Conservation (phyloP, 805 yeast species). For the Pichia nanzhaoensis region DNA sequence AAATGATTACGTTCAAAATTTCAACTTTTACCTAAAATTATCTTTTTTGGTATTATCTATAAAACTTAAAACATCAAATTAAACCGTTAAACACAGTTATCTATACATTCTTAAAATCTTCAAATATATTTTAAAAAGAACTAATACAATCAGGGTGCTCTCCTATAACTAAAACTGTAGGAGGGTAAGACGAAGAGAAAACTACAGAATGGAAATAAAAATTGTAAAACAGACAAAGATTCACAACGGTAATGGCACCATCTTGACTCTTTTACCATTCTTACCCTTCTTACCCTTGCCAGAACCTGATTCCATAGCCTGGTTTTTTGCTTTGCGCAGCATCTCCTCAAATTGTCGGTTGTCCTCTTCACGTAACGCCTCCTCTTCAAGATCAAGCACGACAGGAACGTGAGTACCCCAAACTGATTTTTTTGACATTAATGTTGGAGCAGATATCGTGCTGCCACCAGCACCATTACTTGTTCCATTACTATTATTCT, state of each 20-base stretch:
- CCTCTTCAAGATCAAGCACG: slow-evolving; percentile 30
- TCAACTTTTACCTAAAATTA: too few species aligned
- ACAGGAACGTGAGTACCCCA: slow-evolving; percentile 69
- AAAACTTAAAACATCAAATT: too few species aligned
- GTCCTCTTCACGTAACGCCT: slow-evolving; percentile 39
- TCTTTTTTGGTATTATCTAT: too few species aligned
- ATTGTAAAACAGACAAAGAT: background rate
- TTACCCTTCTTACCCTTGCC: slow-evolving; percentile 34
- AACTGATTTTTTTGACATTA: slow-evolving; percentile 36
- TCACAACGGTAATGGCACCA: slow-evolving; percentile 12
- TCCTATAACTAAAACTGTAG: too few species aligned
- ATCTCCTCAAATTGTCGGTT: slow-evolving; percentile 37
- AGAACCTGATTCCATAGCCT: slow-evolving; percentile 30
- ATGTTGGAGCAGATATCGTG: background rate
- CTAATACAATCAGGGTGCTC: too few species aligned
- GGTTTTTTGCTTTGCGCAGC: slow-evolving; percentile 46
- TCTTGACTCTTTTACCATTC: slow-evolving; percentile 35
- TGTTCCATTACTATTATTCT: slow-evolving; percentile 8
- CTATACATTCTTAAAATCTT: too few species aligned
- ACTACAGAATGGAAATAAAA: background rate
- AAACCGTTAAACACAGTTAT: background rate
- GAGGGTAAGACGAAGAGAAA: background rate
- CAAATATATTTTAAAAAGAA: too few species aligned
- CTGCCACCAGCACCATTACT: slow-evolving; percentile 12
- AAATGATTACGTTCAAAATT: too few species aligned